phyloP scores from a whole-genome alignment of 768 basidiomycete species.

The Mycena metata region DNA sequence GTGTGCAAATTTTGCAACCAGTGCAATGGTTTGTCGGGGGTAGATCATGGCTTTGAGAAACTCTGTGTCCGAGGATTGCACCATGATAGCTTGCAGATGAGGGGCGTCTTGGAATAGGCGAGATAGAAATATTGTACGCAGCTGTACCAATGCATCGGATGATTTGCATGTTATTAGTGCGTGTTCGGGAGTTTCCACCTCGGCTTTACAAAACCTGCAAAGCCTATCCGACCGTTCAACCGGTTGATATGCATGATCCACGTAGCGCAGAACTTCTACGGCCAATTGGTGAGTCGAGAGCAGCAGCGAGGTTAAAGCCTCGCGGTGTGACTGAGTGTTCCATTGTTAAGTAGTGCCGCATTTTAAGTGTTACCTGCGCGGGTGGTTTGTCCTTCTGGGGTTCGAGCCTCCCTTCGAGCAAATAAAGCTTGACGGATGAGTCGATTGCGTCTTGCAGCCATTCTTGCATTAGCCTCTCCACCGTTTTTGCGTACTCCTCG shows the following conservation, averaged over 20 bases:
- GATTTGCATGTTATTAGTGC: constrained; percentile 7
- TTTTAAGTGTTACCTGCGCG: too few species aligned
- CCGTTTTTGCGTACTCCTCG: too few species aligned
- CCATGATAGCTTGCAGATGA: neutral
- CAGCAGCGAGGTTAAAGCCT: neutral
- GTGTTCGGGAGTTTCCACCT: constrained; percentile 18
- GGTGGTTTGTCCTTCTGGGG: too few species aligned
- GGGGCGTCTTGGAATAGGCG: neutral
- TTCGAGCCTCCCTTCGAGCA: too few species aligned
- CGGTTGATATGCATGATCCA: constrained; percentile 2
- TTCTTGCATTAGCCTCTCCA: too few species aligned
- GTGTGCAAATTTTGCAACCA: too few species aligned
- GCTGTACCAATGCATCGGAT: constrained; percentile 1
- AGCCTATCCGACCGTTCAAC: constrained; percentile 12
- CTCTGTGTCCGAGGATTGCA: constrained; percentile 4
- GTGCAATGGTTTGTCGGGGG: too few species aligned
- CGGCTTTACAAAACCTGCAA: constrained; percentile 8
- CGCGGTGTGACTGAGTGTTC: too few species aligned
- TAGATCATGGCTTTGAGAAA: constrained; percentile 1
- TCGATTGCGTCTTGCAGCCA: too few species aligned
- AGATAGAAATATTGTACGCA: neutral
- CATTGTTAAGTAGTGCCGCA: too few species aligned
- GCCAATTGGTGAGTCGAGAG: constrained; percentile 9
- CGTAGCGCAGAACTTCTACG: constrained; percentile 13
- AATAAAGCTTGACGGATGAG: too few species aligned